Percentiles rank a stretch among this genome's conserved stretches.
Evolutionary conservation across 331 rosid species (phyloP).

Genomic region (Malus hybrid): DNA sequence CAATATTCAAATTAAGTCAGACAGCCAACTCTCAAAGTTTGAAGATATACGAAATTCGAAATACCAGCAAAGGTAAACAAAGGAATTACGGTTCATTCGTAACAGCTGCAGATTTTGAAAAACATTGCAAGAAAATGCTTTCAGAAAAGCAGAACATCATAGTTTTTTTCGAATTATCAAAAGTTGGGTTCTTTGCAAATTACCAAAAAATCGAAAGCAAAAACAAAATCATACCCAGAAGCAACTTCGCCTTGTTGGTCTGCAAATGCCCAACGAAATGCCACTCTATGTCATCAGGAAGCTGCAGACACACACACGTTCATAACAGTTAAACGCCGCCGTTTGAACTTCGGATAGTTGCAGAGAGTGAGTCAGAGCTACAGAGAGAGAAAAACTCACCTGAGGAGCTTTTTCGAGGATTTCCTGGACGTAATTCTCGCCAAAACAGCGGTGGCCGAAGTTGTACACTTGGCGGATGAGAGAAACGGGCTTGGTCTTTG

Average conservation of each 20-base stretch:
- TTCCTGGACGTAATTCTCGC: slow-evolving; percentile 90
- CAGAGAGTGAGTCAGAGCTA: background rate
- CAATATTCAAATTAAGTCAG: background rate
- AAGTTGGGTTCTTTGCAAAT: background rate
- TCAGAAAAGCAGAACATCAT: too few species aligned
- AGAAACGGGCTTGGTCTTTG: slow-evolving; percentile 72
- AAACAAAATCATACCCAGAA: slow-evolving; percentile 45
- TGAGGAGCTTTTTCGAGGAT: slow-evolving; percentile 83
- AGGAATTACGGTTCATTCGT: too few species aligned
- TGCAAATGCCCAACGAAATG: slow-evolving; percentile 87
- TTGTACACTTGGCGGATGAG: slow-evolving; percentile 75
- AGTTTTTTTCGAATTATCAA: background rate
- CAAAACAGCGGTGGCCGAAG: slow-evolving; percentile 75
- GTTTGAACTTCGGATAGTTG: background rate
- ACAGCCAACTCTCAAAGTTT: background rate
- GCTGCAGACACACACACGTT: slow-evolving; percentile 41
- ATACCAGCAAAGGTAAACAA: background rate
- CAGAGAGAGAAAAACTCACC: slow-evolving; percentile 27
- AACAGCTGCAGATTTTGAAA: too few species aligned
- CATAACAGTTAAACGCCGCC: background rate
- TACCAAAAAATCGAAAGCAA: background rate
- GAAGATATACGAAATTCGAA: background rate
- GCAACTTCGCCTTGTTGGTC: slow-evolving; percentile 81
- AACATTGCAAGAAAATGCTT: too few species aligned
- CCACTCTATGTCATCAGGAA: slow-evolving; percentile 84